A percentile compares a stretch with the other conserved stretches of the same genome.
These are phyloP conservation scores for Phytophthora ramorum DNA, from an alignment of 352 stramenopile genomes.

Conservation along the genomic window DNA sequence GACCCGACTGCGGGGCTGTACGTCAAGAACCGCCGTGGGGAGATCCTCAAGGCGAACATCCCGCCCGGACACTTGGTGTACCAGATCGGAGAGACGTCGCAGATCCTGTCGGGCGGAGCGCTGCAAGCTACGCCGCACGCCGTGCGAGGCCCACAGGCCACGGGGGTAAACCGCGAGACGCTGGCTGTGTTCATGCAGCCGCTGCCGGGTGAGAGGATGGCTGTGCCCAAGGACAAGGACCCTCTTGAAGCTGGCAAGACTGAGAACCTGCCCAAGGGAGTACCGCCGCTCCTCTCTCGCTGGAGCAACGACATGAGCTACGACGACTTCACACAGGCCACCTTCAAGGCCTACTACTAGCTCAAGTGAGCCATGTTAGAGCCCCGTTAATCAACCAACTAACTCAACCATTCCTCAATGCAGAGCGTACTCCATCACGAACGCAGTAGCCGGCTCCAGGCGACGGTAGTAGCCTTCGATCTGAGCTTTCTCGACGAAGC, in stretches of 20 bases:
- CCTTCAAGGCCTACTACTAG: conserved; percentile 92
- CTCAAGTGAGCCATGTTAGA: background rate
- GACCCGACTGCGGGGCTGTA: conserved; percentile 92
- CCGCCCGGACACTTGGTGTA: conserved; percentile 90
- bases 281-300: conserved; percentile 86
- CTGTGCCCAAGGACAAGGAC: conserved; percentile 50
- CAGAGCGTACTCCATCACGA: conserved; percentile 56
- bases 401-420: conserved; percentile 5
- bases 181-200: conserved; percentile 98
- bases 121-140: conserved; percentile 94
- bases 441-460: conserved; percentile 55
- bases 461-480: conserved; percentile 75
- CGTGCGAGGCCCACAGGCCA: conserved; percentile 82
- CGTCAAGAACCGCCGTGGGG: conserved; percentile 91
- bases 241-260: conserved; percentile 58
- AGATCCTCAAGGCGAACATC: conserved; percentile 91
- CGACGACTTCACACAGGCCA: conserved; percentile 92
- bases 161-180: conserved; percentile 90
- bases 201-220: conserved; percentile 85
- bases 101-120: conserved; percentile 94
- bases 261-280: conserved; percentile 78
- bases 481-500: conserved; percentile 51
- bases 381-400: conserved; percentile 28
- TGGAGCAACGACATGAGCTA: conserved; percentile 92
- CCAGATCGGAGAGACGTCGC: conserved; percentile 96